Evolutionary conservation across 1,284 basidiomycete species (phyloP), one percentile per base, ranked within the genome.

Genomic region (Tetrapyrgos nigripes): DNA sequence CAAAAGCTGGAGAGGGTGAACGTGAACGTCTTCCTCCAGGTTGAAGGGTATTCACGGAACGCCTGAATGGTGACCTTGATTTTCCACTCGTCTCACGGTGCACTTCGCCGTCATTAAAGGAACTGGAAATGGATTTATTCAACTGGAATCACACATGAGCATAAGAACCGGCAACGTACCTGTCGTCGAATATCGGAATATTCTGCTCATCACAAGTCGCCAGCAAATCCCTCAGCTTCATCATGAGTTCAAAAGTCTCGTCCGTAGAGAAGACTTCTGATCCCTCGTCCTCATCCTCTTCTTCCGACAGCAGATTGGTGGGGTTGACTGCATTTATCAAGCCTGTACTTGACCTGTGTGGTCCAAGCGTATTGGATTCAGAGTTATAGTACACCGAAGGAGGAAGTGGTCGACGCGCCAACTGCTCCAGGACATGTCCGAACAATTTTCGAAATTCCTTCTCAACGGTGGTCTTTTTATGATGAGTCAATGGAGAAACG

Each of bases 391-490:
- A 78, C 31, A 83, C 71, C 1, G 82, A 69, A 3, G 83, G 82
- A 45, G 89, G 84, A 59, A 79, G 78, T 2, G 73, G 72, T 60
- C 89, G 78, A 55, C 73, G 74, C 47, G 81, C 79, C 28, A 91
- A 76, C 63, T 88, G 85, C 8, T 73, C 73, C 17, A 90, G 72
- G 29, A 88, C 76, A 68, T 87, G 84, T 0, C 79, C 77, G 9
- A 89, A 73, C 28, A 88, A 74, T 67, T 89, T 88, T 43, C 83
- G 79, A 8, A 83, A 82, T 69, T 87, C 87, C 55, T 80, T 80
- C 26, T 75, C 75, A 26, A 82, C 80, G 62, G 77, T 75, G 53
- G 70, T 71, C 27, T 69, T 71, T 10, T 73, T 72, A 29, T 76
- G 67, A 43, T 62, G 59, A 50, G 58, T 60, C 6, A 57, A 48